Base-by-base conservation (phyloP, 208 protist species). In the Blastocrithidia nonstop region DNA sequence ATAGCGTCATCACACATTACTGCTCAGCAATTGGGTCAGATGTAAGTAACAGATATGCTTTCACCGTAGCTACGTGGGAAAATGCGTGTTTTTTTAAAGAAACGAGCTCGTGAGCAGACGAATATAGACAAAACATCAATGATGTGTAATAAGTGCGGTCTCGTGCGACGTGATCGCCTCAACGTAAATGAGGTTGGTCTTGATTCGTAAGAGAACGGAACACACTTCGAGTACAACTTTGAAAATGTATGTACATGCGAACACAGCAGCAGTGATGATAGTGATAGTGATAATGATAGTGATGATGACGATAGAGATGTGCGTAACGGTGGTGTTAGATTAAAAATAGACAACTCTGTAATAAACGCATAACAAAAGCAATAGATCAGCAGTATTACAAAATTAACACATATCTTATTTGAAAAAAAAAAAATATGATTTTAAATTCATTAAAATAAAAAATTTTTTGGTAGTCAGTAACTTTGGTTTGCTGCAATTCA, bases 141-240 rank as follows among this genome's bases (percentile, higher is more conserved):
- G 67, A 63, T 82, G 38, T 93, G 84, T 54, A 50, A 40, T n/a
- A 84, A 80, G 39, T 93, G 84, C 35, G 73, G 79, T 15, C 62
- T 82, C 19, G 73, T 87, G 22, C 75, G 84, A n/a, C 64, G 59
- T 1, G 74, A 87, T 49, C 66, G 84, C 2, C 60, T 93, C 17
- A 93, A 93, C 58, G 71, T 89, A 36, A 93, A 93, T 35, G 66
- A 87, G 29, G 39, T 93, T 9, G 84, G 61, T 6, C 68, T 93
- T 23, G 84, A 93, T 49, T 93, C 84, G 4, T 78, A 87, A 50
- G 73, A 87, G 47, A 85, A 72, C 43, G 84, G 84, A 20, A 81
- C 76, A 7, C 84, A 93, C 17, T 93, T 88, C 47, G 84, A 93
- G 39, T 93, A 89, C 59, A 85, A 88, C 52, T 93, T 86, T 63